Evolutionary conservation across 768 basidiomycete species (phyloP).

Genomic region (Clavulina sp.): DNA sequence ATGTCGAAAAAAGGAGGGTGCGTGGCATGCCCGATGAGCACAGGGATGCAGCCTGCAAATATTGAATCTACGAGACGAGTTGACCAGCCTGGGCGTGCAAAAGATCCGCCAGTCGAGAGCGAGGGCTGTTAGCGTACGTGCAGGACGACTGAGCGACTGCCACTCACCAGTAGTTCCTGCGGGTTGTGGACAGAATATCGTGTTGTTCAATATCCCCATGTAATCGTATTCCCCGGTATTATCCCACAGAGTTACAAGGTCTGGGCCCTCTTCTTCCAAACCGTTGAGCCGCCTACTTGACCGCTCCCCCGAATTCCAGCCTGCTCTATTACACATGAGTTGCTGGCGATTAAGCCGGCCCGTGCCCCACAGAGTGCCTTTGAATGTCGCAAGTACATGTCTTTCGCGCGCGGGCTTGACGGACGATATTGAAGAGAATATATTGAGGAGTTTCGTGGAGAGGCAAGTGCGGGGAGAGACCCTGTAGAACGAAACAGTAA

Average conservation of each 20-base stretch:
- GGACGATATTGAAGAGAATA: slow-evolving; percentile 14
- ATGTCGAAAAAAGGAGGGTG: too few species aligned
- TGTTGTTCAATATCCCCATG: slow-evolving; percentile 17
- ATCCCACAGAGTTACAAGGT: neutral
- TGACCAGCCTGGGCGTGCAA: slow-evolving; percentile 17
- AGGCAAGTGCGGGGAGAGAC: slow-evolving; percentile 20
- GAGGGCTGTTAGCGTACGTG: too few species aligned
- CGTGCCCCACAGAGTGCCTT: slow-evolving; percentile 22
- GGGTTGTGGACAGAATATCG: slow-evolving; percentile 20
- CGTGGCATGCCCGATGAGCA: slow-evolving; percentile 22
- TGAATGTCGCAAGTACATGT: slow-evolving; percentile 16
- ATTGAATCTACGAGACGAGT: slow-evolving; percentile 23
- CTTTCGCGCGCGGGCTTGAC: slow-evolving; percentile 16
- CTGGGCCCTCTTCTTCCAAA: neutral
- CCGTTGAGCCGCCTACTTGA: too few species aligned
- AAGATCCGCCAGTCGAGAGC: too few species aligned
- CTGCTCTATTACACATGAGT: slow-evolving; percentile 17
- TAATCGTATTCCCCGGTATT: slow-evolving; percentile 16
- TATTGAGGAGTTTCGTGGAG: slow-evolving; percentile 14
- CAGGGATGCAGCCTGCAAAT: slow-evolving; percentile 27
- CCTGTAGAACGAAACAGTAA: neutral
- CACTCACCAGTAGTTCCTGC: too few species aligned
- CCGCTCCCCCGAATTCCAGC: slow-evolving; percentile 1
- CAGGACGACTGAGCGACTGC: too few species aligned
- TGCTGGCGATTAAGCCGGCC: slow-evolving; percentile 17